Evolutionary conservation across 2,329 filamentous ascomycete genomes (phyloP).

Genomic region (Alternaria tenuissima): DNA sequence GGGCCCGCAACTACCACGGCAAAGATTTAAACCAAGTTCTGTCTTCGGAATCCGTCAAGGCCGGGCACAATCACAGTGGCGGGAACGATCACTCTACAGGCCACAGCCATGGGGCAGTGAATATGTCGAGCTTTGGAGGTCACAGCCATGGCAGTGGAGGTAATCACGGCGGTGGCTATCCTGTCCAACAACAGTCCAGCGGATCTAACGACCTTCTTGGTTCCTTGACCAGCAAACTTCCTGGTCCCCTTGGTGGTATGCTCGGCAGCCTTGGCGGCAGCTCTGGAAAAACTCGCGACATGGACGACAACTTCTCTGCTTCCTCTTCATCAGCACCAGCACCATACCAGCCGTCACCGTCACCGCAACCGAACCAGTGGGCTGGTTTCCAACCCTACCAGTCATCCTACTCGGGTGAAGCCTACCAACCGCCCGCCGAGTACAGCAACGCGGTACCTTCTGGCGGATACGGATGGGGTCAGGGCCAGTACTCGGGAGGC

Average conservation of each 20-base stretch:
- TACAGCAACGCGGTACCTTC: conserved; percentile 37
- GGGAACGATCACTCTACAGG: conserved; percentile 46
- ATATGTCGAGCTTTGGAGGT: conserved; percentile 32
- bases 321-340: conserved; percentile 17
- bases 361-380: conserved; percentile 41
- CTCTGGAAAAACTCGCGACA: conserved; percentile 34
- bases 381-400: conserved; percentile 48
- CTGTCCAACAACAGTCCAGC: conserved; percentile 14
- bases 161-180: conserved; percentile 7
- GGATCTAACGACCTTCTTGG: conserved; percentile 36
- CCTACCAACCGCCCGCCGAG: conserved; percentile 38
- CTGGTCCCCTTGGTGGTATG: conserved; percentile 27
- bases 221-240: conserved; percentile 28
- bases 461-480: conserved; percentile 37
- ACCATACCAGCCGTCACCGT: conserved; percentile 34
- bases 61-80: conserved; percentile 77
- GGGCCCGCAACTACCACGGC: conserved; percentile 75
- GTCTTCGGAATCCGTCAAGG: conserved; percentile 81
- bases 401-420: conserved; percentile 42
- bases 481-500: conserved; percentile 44
- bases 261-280: conserved; percentile 30
- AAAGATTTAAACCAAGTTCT: conserved; percentile 77
- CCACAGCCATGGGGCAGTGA: conserved; percentile 40
- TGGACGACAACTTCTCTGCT: conserved; percentile 26
- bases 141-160: conserved; percentile 29